Percentiles rank a stretch among this genome's conserved stretches.
phyloP scores from a whole-genome alignment of 805 yeast genomes.

The Ogataea ramenticola region DNA sequence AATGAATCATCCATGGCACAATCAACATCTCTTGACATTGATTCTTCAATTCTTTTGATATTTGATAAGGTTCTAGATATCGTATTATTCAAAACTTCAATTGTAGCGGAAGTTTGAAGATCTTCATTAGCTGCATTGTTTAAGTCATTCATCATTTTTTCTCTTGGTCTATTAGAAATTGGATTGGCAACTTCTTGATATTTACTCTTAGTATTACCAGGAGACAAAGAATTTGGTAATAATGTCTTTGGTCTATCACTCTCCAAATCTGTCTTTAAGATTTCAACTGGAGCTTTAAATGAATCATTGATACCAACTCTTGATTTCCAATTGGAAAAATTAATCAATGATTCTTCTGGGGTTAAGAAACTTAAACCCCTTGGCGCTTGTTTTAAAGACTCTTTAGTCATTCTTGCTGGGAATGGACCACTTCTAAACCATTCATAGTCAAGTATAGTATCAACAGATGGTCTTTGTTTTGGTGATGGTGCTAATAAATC shows the following conservation, averaged over 20 bases:
- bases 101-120: neutral
- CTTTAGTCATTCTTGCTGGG: constrained; percentile 62
- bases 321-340: constrained; percentile 60
- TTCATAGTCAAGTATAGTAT: constrained; percentile 69
- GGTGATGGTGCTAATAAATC: constrained; percentile 78
- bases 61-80: constrained; percentile 21
- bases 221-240: constrained; percentile 85
- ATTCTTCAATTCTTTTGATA: constrained; percentile 20
- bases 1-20: constrained; percentile 18
- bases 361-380: constrained; percentile 45
- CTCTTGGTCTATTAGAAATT: constrained; percentile 18
- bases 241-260: constrained; percentile 62
- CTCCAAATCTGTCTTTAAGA: constrained; percentile 60
- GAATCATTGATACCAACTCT: constrained; percentile 45
- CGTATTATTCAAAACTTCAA: constrained; percentile 18
- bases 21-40: constrained; percentile 18
- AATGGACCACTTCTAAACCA: constrained; percentile 81
- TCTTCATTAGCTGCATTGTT: constrained; percentile 11
- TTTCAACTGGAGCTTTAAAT: constrained; percentile 58
- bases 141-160: constrained; percentile 21
- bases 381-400: constrained; percentile 59
- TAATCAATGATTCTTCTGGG: constrained; percentile 54
- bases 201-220: constrained; percentile 83
- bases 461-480: constrained; percentile 67
- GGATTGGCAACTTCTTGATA: constrained; percentile 56